A percentile compares a stretch with the other conserved stretches of the same genome.
These are phyloP conservation scores for Euphrasia confusa DNA, from an alignment of 257 asterid genomes.

Conservation along the genomic window DNA sequence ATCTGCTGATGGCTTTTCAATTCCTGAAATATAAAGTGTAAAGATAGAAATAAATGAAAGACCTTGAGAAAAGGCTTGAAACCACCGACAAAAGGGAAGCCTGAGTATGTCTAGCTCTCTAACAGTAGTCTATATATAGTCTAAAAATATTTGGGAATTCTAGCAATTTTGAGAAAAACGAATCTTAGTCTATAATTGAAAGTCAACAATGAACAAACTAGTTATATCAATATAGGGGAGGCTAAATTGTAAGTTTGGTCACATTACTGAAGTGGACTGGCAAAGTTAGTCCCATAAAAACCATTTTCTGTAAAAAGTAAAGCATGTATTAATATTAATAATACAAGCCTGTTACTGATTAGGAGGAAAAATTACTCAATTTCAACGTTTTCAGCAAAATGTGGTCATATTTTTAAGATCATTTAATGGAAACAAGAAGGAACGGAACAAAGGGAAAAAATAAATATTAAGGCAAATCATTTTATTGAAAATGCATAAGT, in stretches of 20 bases:
- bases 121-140: not conserved
- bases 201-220: not conserved
- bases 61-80: constrained; percentile 2
- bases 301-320: not conserved
- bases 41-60: constrained; percentile 17
- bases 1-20: constrained; percentile 51
- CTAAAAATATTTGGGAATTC: constrained; percentile 9
- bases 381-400: not conserved
- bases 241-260: not conserved
- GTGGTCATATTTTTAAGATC: too few relatives aligned
- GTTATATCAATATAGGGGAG: not conserved
- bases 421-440: too few relatives aligned
- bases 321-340: not conserved
- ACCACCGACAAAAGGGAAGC: constrained; percentile 8
- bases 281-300: not conserved
- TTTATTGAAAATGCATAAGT: constrained; percentile 8
- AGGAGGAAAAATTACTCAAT: not conserved
- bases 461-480: not conserved
- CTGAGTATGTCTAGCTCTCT: constrained; percentile 10
- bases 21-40: constrained; percentile 46
- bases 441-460: too few relatives aligned
- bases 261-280: not conserved
- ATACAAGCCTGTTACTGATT: not conserved
- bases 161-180: constrained; percentile 10
- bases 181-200: constrained; percentile 8